Base-by-base conservation (phyloP, 129 eudicot species). In the Centaurea solstitialis region DNA sequence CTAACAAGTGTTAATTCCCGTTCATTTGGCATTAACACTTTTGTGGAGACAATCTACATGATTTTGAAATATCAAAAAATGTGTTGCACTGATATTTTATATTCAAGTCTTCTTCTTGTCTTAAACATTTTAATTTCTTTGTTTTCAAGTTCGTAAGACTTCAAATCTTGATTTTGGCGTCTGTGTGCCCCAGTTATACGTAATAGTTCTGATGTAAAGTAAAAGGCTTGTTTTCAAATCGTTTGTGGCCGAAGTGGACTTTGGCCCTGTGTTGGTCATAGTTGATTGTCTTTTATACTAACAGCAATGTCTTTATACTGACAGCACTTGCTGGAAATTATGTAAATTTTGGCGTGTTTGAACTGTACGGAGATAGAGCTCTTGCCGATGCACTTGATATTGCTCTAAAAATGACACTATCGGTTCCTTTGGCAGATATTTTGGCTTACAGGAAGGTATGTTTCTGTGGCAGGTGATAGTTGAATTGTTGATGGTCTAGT, bases 311-410 rank as follows among this genome's bases (percentile, higher is more conserved):
- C 30, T 53, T 59, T 72, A 41, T 77, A 22, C 67, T 84, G 75
- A 45, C 92, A 95, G 99, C 99, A 39, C 97, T 95, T 78, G 89
- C 90, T 85, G 99, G 99, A 75, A 95, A 92, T 79, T 95, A 95
- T 85, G 97, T 92, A 70, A 95, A 95, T 79, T 95, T 95, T 85
- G 99, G 99, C 2, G 99, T 95, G 72, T 95, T 95, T 85, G 99
- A 95, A 82, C 87, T 95, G 40, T 95, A 95, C 75, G 99, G 99
- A 24, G 99, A 95, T 83, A 87, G 97, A 86, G 99, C 99, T 79
- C 99, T 95, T 70, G 94, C 97, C 0, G 98, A 95, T 91, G 99
- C 94, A 33, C 97, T 92, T 77, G 97, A 93, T 64, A 91, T 95
- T 76, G 89, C 97, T 73, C 82, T 95, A 76, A 95, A 92, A 89